Conservation (phyloP, 192 early-diverging fungal genomes). For the Umbelopsis sp. region DNA sequence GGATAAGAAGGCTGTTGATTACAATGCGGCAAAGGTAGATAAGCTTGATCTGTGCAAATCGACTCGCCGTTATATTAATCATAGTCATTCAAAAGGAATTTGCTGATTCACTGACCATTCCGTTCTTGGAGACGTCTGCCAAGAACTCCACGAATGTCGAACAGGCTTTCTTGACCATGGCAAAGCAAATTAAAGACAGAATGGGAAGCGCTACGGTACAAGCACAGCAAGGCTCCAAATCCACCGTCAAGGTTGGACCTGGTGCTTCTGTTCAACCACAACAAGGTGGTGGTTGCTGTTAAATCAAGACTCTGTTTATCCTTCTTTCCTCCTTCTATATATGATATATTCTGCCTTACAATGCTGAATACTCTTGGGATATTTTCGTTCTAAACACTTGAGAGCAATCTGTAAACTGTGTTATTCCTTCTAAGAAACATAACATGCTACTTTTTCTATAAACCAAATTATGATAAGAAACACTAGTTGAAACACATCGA, state of each 20-base stretch:
- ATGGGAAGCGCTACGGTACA: constrained; percentile 42
- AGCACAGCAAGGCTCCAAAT: constrained; percentile 37
- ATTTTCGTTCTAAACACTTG: constrained; percentile 3
- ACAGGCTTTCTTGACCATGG: constrained; percentile 99
- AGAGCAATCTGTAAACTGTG: constrained; percentile 20
- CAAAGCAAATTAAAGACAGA: constrained; percentile 99
- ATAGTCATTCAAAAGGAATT: constrained; percentile 70
- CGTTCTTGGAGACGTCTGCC: constrained; percentile 97
- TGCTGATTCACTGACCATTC: constrained; percentile 83
- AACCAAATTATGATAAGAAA: constrained; percentile 9
- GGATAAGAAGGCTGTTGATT: constrained; percentile 86
- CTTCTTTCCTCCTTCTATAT: not conserved
- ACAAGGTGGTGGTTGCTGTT: constrained; percentile 44
- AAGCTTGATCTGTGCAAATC: not conserved
- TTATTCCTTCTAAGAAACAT: constrained; percentile 5
- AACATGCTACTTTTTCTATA: constrained; percentile 8
- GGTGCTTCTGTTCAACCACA: constrained; percentile 42
- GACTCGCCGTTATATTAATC: not conserved
- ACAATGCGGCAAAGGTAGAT: constrained; percentile 35
- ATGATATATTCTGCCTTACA: constrained; percentile 23
- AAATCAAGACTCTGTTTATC: constrained; percentile 6
- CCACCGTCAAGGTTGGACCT: constrained; percentile 42
- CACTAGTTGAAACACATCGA: not conserved
- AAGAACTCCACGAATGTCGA: constrained; percentile 98
- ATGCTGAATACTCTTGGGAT: constrained; percentile 15